Conservation (phyloP, 2,329 filamentous ascomycete species). For the Botrytis tulipae region DNA sequence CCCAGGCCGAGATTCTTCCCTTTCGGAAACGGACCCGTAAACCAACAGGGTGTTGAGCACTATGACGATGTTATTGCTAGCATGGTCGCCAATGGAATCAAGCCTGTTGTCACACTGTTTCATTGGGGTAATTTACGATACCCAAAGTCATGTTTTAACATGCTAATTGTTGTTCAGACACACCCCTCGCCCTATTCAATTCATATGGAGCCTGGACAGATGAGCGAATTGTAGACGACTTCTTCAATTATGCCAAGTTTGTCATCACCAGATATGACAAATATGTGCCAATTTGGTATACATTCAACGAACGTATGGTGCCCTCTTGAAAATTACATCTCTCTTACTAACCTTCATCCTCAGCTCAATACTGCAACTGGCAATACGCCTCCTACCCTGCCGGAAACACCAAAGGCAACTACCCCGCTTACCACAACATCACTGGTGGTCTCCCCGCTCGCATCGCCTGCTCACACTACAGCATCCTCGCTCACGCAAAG, state of each 20-base stretch:
- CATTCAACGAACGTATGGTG: conserved; percentile 52
- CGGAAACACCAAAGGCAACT: conserved; percentile 41
- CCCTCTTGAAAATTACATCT: conserved; percentile 23
- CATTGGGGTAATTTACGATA: conserved; percentile 37
- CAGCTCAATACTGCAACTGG: conserved; percentile 48
- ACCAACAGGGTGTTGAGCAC: conserved; percentile 50
- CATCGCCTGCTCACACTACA: conserved; percentile 46
- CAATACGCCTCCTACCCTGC: conserved; percentile 47
- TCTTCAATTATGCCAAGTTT: conserved; percentile 53
- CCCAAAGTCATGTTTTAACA: neutral
- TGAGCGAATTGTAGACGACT: conserved; percentile 49
- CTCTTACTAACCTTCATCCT: conserved; percentile 4
- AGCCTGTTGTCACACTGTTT: conserved; percentile 48
- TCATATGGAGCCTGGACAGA: conserved; percentile 47
- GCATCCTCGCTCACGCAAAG: conserved; percentile 49
- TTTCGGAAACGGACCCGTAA: conserved; percentile 51
- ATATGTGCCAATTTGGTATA: conserved; percentile 52
- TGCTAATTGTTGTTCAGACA: conserved; percentile 25
- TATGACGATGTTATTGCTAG: conserved; percentile 55
- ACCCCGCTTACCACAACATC: conserved; percentile 46
- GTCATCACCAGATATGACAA: conserved; percentile 52
- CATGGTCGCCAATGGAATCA: conserved; percentile 49
- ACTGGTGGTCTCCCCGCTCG: conserved; percentile 43
- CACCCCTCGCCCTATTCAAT: conserved; percentile 42
- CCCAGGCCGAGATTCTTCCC: conserved; percentile 47